These are phyloP conservation scores for Vigna trinervia DNA, from an alignment of 306 rosid genomes.

Conservation along the genomic window DNA sequence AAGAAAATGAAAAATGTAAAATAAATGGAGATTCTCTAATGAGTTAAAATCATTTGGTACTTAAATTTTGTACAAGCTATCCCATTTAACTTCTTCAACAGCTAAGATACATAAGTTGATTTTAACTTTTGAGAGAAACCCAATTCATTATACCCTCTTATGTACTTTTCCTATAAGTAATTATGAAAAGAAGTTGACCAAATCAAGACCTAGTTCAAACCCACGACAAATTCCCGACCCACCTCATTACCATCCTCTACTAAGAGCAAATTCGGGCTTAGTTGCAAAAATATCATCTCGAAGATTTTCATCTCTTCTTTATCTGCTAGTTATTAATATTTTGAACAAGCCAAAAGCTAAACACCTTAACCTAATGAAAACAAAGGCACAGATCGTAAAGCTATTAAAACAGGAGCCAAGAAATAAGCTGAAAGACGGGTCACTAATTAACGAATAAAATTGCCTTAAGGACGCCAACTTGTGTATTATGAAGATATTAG, in stretches of 20 bases:
- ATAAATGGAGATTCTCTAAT: not conserved
- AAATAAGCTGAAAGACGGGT: constrained; percentile 17
- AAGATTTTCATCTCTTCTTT: not conserved
- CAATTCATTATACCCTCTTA: not conserved
- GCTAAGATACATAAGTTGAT: not conserved
- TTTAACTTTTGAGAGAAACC: not conserved
- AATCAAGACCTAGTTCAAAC: not conserved
- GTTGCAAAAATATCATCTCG: constrained; percentile 20
- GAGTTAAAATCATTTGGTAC: not conserved
- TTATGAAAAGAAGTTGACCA: not conserved
- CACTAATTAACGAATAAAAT: not conserved
- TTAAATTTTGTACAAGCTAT: not conserved
- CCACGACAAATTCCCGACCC: constrained; percentile 3
- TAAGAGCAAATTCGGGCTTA: constrained; percentile 13
- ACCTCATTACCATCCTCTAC: constrained; percentile 20
- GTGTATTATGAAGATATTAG: too few species aligned
- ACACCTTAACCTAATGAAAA: not conserved
- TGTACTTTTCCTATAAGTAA: not conserved
- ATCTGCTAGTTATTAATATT: constrained; percentile 6
- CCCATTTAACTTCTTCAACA: not conserved
- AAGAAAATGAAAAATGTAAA: not conserved
- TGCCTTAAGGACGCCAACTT: not conserved
- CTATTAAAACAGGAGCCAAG: not conserved
- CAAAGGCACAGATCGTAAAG: not conserved
- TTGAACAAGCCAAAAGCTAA: constrained; percentile 1